Conservation (phyloP, 2,329 filamentous ascomycete species). For the Leptographium flavum region DNA sequence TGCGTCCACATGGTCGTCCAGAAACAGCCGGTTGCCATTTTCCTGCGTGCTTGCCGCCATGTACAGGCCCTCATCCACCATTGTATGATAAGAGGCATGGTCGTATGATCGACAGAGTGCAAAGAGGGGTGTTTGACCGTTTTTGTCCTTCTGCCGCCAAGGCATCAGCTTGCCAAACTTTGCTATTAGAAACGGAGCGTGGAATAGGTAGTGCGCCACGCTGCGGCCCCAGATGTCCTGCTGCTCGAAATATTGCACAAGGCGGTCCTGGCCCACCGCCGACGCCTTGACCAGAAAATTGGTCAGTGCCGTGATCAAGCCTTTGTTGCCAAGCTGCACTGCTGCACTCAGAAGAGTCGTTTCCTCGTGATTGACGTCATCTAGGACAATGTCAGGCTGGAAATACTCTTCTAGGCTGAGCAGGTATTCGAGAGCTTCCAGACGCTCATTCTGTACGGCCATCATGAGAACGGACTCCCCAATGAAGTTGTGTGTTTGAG, state of each 20-base stretch:
- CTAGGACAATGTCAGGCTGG: conserved; percentile 53
- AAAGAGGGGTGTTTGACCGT: conserved; percentile 95
- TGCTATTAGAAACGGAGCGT: conserved; percentile 67
- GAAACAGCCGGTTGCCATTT: conserved; percentile 66
- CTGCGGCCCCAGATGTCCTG: conserved; percentile 81
- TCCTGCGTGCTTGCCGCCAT: conserved; percentile 61
- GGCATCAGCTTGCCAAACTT: conserved; percentile 65
- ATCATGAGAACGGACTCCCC: conserved; percentile 86
- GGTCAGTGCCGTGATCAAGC: conserved; percentile 62
- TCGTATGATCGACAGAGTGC: conserved; percentile 93
- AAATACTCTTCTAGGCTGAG: conserved; percentile 67
- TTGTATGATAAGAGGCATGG: conserved; percentile 68
- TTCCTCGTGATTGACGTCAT: conserved; percentile 79
- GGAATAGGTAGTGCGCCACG: conserved; percentile 90
- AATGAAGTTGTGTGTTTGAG: conserved; percentile 52
- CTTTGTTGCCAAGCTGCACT: conserved; percentile 66
- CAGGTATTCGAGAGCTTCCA: conserved; percentile 63
- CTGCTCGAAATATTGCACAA: conserved; percentile 54
- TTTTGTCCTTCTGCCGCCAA: conserved; percentile 86
- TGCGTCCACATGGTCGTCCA: conserved; percentile 83
- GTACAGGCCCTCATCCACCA: conserved; percentile 72
- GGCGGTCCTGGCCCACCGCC: conserved; percentile 35
- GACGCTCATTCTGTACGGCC: conserved; percentile 60
- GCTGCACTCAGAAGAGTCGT: conserved; percentile 83
- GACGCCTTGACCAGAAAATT: conserved; percentile 44